Conservation (phyloP, 257 asterid species). For the Ilex aquifolium region DNA sequence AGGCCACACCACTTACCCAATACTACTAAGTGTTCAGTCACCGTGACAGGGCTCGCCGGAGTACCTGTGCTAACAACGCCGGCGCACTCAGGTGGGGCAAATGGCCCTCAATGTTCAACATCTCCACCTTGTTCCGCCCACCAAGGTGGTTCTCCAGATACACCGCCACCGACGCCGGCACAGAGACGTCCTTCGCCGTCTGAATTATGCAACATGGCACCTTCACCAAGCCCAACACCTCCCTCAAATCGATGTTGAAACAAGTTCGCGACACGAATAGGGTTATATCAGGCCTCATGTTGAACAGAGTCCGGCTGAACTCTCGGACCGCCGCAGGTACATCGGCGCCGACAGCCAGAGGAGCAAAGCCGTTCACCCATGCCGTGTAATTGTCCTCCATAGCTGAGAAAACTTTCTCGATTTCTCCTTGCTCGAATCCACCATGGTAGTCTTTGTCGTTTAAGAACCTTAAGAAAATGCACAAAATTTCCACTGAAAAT, state of each 20-base stretch:
- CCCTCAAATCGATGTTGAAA: constrained; percentile 72
- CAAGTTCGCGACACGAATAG: constrained; percentile 64
- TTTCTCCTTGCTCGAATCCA: constrained; percentile 71
- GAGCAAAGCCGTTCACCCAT: constrained; percentile 92
- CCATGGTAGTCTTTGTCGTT: constrained; percentile 81
- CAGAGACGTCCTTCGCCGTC: constrained; percentile 75
- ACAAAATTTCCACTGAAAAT: constrained; percentile 2
- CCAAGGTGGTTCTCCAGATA: constrained; percentile 76
- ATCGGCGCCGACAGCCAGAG: constrained; percentile 93
- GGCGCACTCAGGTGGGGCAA: constrained; percentile 94
- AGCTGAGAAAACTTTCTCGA: constrained; percentile 65
- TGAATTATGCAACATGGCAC: constrained; percentile 87
- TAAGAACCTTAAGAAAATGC: constrained; percentile 38
- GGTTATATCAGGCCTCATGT: constrained; percentile 90
- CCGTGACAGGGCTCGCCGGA: constrained; percentile 56
- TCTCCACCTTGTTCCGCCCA: constrained; percentile 63
- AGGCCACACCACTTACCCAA: neutral
- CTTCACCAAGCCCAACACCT: constrained; percentile 61
- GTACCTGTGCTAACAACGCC: constrained; percentile 64
- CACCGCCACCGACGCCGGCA: constrained; percentile 73
- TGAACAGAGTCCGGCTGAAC: constrained; percentile 77
- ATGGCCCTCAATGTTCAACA: constrained; percentile 67
- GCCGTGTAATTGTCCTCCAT: constrained; percentile 90
- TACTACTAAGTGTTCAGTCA: constrained; percentile 4
- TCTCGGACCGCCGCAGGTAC: constrained; percentile 89